Conservation (phyloP, 345 rosid genomes). For the Ceriops zippeliana region DNA sequence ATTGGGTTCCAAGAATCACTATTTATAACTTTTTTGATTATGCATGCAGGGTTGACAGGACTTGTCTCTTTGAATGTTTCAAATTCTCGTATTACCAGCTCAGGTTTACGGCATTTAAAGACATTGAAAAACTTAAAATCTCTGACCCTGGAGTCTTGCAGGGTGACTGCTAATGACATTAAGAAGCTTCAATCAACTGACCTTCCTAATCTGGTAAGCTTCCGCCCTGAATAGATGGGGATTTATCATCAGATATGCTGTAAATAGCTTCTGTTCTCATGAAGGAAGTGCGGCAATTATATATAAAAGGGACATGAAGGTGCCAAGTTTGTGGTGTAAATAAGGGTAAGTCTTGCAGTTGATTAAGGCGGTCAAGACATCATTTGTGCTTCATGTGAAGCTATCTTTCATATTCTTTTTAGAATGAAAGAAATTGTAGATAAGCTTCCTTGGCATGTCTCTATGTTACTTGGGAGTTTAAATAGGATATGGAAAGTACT, state of each 20-base stretch:
- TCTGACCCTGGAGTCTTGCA: slow-evolving; percentile 72
- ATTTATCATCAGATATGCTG: not conserved
- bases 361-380: not conserved
- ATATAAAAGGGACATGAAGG: no score
- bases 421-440: not conserved
- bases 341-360: not conserved
- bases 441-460: not conserved
- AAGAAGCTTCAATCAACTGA: slow-evolving; percentile 62
- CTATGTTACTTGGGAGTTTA: no score
- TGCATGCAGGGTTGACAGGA: slow-evolving; percentile 61
- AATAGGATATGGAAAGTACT: no score
- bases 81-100: slow-evolving; percentile 65
- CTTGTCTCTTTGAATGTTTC: slow-evolving; percentile 75
- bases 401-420: not conserved
- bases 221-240: slow-evolving; percentile 61
- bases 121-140: slow-evolving; percentile 68
- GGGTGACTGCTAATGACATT: slow-evolving; percentile 64
- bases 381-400: not conserved
- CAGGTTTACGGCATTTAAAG: slow-evolving; percentile 66
- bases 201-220: slow-evolving; percentile 70
- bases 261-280: not conserved
- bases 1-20: no score
- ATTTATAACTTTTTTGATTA: not conserved
- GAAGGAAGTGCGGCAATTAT: no score
- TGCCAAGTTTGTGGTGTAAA: not conserved